Evolutionary conservation across 352 stramenopile species (phyloP), one percentile per base, ranked within the genome.

Genomic region (Phytophthora ohioensis): DNA sequence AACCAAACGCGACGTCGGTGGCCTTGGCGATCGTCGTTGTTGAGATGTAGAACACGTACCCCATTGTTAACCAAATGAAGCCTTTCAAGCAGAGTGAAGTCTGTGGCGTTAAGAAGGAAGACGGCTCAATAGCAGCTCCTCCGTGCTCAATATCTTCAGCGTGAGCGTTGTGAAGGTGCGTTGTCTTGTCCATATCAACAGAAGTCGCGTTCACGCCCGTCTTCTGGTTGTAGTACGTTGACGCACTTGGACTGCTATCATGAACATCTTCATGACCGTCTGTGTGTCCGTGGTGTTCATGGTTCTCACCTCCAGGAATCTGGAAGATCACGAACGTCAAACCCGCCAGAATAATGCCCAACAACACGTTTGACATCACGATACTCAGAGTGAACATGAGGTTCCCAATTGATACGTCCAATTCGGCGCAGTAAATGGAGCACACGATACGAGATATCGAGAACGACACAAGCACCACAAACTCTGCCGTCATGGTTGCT

Each of bases 391-490:
- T 91, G 66, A 80, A 90, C 47, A 83, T 49, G 12, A 91, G 48
- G 17, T 88, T 90, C n/a, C 43, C 64, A 30, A 86, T 60, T 3
- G 81, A 88, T 13, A 89, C 71, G 38, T 84, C 58, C 34, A 90
- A 55, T 45, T 91, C 67, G 6, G 79, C 79, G 48, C 84, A 91
- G 69, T 88, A 81, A 21, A 90, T 76, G 5, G 84, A 85, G 30
- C 75, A 86, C 27, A 90, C 69, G n/a, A 91, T 87, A 36, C 84
- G 80, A 30, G 84, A 76, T 21, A 91, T 57, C 3, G 84, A 91
- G 58, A 91, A 91, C 3, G 80, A 88, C 5, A 91, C 52, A n/a
- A 91, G 69, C 51, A 91, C 84, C 30, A 91, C 71, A 43, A 91
- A 91, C 63, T 91, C 84, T 30, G 84, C 80, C 3, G 70, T 83